Conservation (phyloP, 192 early-diverging fungal species). For the Rhizoclosmatium sp. region DNA sequence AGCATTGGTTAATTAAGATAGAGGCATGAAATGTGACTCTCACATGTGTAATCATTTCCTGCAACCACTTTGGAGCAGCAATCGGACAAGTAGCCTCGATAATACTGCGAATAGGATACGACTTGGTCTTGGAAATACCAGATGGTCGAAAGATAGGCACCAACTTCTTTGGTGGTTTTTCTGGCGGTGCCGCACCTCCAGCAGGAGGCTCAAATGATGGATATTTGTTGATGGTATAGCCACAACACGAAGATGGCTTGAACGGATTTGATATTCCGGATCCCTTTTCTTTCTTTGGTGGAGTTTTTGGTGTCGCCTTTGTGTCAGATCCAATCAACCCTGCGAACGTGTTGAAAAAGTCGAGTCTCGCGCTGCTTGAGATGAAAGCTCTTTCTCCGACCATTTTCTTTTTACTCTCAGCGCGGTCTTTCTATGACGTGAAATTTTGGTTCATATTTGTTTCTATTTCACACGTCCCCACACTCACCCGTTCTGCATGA, state of each 20-base stretch:
- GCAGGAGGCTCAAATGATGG: constrained; percentile 51
- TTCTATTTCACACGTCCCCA: neutral
- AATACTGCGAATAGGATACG: constrained; percentile 56
- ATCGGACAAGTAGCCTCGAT: constrained; percentile 56
- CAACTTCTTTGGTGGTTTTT: constrained; percentile 36
- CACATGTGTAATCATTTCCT: constrained; percentile 37
- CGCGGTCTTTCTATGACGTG: constrained; percentile 42
- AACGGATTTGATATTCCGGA: constrained; percentile 42
- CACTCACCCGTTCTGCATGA: constrained; percentile 32
- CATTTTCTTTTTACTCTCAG: constrained; percentile 50
- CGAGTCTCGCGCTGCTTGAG: constrained; percentile 42
- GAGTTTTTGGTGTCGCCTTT: neutral
- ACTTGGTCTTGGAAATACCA: constrained; percentile 46
- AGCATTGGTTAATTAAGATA: too few relatives aligned
- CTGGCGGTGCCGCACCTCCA: neutral
- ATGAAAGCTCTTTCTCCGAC: constrained; percentile 59
- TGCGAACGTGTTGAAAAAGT: constrained; percentile 59
- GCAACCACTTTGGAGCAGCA: constrained; percentile 57
- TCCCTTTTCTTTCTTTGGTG: neutral
- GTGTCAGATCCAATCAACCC: constrained; percentile 39
- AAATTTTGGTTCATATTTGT: neutral
- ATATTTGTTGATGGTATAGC: constrained; percentile 65
- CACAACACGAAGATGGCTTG: constrained; percentile 57
- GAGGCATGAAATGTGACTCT: neutral
- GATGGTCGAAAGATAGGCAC: constrained; percentile 53